Conservation (phyloP, 129 eudicot species). For the Daucus carota region DH1_v3.0 NC_030384.2:34961501-34962000, state of each 20-base stretch:
- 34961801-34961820: neutral
- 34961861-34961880: slow-evolving; percentile 56
- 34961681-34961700: neutral
- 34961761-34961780: too few relatives aligned
- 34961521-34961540: slow-evolving; percentile 86
- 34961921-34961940: slow-evolving; percentile 8
- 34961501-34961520: neutral
- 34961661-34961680: too few relatives aligned
- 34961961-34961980: slow-evolving; percentile 5
- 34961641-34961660: too few relatives aligned
- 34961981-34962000: slow-evolving; percentile 44
- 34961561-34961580: slow-evolving; percentile 64
- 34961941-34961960: neutral
- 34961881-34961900: slow-evolving; percentile 87
- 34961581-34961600: slow-evolving; percentile 39
- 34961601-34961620: neutral
- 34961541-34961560: slow-evolving; percentile 90
- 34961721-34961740: neutral
- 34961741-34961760: neutral
- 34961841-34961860: neutral
- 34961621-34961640: neutral
- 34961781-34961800: neutral
- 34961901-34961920: slow-evolving; percentile 86
- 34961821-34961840: too few relatives aligned
- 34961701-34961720: neutral